Evolutionary conservation across 2,329 filamentous ascomycete genomes (phyloP).

Genomic region (Epichloe scottii): DNA sequence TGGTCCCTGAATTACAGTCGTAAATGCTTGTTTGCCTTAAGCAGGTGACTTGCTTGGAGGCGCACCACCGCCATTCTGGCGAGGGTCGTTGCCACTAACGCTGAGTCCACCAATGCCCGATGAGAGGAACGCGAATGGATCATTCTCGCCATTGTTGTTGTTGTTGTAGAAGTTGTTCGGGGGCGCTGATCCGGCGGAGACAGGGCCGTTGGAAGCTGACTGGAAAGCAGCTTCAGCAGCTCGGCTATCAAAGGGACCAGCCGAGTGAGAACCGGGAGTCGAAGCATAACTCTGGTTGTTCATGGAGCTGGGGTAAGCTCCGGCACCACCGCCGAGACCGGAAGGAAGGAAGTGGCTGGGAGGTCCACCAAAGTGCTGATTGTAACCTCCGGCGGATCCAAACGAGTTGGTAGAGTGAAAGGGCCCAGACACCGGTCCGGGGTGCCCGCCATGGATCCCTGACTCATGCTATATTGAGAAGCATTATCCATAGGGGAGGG

Average conservation of each 20-base stretch:
- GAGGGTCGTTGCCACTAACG: slow-evolving; percentile 52
- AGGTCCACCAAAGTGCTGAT: slow-evolving; percentile 76
- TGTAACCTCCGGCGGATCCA: slow-evolving; percentile 49
- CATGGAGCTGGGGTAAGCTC: slow-evolving; percentile 62
- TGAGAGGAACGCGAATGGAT: slow-evolving; percentile 71
- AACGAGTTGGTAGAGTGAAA: slow-evolving; percentile 62
- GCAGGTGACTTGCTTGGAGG: slow-evolving; percentile 48
- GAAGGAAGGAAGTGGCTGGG: slow-evolving; percentile 86
- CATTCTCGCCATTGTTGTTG: slow-evolving; percentile 55
- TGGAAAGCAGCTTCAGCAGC: slow-evolving; percentile 91
- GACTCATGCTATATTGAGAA: slow-evolving; percentile 73
- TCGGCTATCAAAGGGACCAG: slow-evolving; percentile 82
- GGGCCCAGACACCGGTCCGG: slow-evolving; percentile 64
- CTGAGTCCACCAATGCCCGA: slow-evolving; percentile 60
- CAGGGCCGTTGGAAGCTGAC: slow-evolving; percentile 69
- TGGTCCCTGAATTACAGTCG: slow-evolving; percentile 1
- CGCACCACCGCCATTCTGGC: slow-evolving; percentile 47
- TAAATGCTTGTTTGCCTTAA: slow-evolving; percentile 21
- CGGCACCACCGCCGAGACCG: slow-evolving; percentile 60
- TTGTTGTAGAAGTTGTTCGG: slow-evolving; percentile 39
- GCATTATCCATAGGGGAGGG: slow-evolving; percentile 80
- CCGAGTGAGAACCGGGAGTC: slow-evolving; percentile 65
- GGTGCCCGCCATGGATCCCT: slow-evolving; percentile 78
- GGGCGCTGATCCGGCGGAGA: slow-evolving; percentile 61
- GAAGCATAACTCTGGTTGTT: slow-evolving; percentile 66